A percentile compares a stretch with the other conserved stretches of the same genome.
These are phyloP conservation scores for Lepidium didymum DNA, from an alignment of 345 rosid genomes.

Conservation along the genomic window DNA sequence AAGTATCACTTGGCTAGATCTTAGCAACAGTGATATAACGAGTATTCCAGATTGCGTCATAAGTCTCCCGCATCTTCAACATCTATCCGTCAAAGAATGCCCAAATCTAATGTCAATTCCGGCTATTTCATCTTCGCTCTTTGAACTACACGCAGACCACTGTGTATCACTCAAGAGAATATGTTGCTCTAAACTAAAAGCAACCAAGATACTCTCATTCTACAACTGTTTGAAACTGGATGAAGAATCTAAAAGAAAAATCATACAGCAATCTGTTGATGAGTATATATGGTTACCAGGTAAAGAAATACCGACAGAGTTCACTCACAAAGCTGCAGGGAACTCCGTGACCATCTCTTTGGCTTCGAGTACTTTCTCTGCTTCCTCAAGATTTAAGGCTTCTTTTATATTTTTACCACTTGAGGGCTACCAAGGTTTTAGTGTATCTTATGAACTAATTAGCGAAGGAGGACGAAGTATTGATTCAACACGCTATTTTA, in stretches of 20 bases:
- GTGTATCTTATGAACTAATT: not conserved
- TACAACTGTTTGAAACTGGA: not conserved
- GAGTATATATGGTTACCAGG: not conserved
- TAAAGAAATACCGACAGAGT: not conserved
- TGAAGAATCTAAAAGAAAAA: not conserved
- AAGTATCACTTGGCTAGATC: not conserved
- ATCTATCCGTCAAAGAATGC: not conserved
- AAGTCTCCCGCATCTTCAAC: not conserved
- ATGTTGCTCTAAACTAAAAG: not conserved
- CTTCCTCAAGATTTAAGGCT: slow-evolving; percentile 10
- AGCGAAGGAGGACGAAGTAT: not conserved
- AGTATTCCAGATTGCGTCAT: not conserved
- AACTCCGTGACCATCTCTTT: not conserved
- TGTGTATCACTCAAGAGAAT: slow-evolving; percentile 4
- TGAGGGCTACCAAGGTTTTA: fast-evolving
- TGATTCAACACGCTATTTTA: too few species aligned
- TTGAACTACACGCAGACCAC: not conserved
- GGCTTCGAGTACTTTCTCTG: not conserved
- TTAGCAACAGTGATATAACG: not conserved
- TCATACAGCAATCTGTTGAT: not conserved
- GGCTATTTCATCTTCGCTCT: not conserved
- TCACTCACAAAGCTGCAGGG: not conserved
- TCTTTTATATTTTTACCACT: not conserved
- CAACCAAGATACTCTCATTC: not conserved
- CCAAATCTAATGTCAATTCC: not conserved